Base-by-base conservation (phyloP, 108 stramenopile species). In the Pseudonitzschia delicatissima region DNA sequence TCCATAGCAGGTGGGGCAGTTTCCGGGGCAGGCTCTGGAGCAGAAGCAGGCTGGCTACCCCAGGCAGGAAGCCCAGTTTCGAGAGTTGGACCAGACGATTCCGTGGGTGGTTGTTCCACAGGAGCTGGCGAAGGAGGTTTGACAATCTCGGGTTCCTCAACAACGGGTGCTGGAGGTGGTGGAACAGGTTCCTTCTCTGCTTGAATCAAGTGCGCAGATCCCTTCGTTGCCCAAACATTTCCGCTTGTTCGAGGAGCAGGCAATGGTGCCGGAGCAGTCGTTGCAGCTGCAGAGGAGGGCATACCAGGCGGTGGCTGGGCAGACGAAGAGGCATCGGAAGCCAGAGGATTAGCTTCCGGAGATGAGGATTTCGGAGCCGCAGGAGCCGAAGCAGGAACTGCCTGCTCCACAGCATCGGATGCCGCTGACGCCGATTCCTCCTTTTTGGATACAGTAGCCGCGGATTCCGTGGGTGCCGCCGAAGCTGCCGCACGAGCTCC, bases 151-250 rank as follows among this genome's bases (percentile, higher is more conserved):
- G 69, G 48, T 20, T 61, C 60, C 6, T 61, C 26, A 21, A 26
- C 25, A 40, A 26, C 31, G 17, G 78, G 69, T 45, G 76, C 57
- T 11, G 78, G 64, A 3, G 78, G 28, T 53, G 85, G 69, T n/a
- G 66, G 73, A 13, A 73, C 68, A 45, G 80, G 77, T 36, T 74
- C 73, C 47, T 87, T 85, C 68, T 78, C 86, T 3, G 84, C 83
- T 68, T 78, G 80, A 66, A 94, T 90, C 66, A 94, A 77, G 74
- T 87, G 87, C 33, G 92, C 92, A 15, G 85, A 86, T 57, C 92
- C 92, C 62, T 87, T 90, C 0, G 92, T 87, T 9, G 85, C 92
- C 92, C 92, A 94, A 27, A 94, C 92, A 79, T 94, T 94, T 57
- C 89, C 87, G 36, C 49, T 26, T 18, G 59, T 31, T 32, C 63